Evolutionary conservation across 2,329 filamentous ascomycete genomes (phyloP), one percentile per base, ranked within the genome.

Genomic region (Pyrenochaeta sp.): DNA sequence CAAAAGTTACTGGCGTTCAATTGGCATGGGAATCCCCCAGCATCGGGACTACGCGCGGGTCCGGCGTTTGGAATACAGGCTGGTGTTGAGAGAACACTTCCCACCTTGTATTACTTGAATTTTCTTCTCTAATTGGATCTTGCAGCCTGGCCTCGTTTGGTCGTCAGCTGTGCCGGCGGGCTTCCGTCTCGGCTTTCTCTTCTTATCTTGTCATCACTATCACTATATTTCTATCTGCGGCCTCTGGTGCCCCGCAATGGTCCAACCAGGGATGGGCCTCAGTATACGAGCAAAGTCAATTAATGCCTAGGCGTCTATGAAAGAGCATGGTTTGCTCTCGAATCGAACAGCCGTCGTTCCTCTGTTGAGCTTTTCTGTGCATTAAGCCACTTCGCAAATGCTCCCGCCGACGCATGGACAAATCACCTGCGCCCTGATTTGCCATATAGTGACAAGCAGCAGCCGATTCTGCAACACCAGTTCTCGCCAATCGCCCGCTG

Each of bases 1-100:
- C 45, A 46, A 42, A 63, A 71, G 67, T 65, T 68, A 67, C 60
- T 62, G 68, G 71, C 66, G 68, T 71, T 69, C 47, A 58, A 60
- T 44, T 53, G 67, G 66, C 66, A 68, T 69, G 62, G 58, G 58
- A 50, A 48, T 57, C 53, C 53, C 52, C 55, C 51, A 52, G 52
- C 42, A 48, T 43, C 41, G 55, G 61, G 61, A 59, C 52, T 37
- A 54, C 50, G 59, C 43, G 53, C 55, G 61, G 59, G 62, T 63
- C 65, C 55, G 70, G 70, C 68, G 68, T 73, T 72, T 67, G 54
- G 53, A 54, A 60, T 62, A 64, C 57, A 61, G 61, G 60, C 55
- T 58, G 63, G 62, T 65, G 61, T 65, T 68, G 63, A n/a, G 58
- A 58, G 65, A 56, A 57, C 60, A 53, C 57, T 65, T 66, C 52